Evolutionary conservation across 306 rosid species (phyloP).

Genomic region (Acacia acuminata): DNA sequence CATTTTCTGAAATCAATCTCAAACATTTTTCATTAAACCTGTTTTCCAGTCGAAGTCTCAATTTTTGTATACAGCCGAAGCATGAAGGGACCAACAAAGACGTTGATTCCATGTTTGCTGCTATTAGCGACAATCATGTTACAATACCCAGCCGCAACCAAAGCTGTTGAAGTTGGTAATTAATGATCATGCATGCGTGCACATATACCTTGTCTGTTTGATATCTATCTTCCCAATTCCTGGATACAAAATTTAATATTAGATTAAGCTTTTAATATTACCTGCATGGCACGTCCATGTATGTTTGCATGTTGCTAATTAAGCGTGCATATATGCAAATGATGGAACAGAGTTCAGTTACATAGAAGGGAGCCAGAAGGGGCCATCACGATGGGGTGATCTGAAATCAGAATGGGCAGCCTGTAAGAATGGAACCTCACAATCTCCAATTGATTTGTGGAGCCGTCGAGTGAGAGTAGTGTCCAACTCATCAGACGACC

Average conservation of each 20-base stretch:
- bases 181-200: background rate
- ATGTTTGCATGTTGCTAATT: background rate
- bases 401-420: conserved; percentile 53
- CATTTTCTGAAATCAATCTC: background rate
- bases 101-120: conserved; percentile 20
- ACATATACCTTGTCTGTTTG: background rate
- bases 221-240: background rate
- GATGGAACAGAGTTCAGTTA: conserved; percentile 41
- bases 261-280: background rate
- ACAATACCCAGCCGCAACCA: conserved; percentile 15
- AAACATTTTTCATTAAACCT: background rate
- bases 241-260: background rate
- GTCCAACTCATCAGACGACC: conserved; percentile 24
- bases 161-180: conserved; percentile 56
- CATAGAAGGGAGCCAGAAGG: conserved; percentile 42
- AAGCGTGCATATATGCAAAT: conserved; percentile 17
- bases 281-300: background rate
- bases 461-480: conserved; percentile 24
- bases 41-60: background rate
- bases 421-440: conserved; percentile 54
- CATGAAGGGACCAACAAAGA: conserved; percentile 41
- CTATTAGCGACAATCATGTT: conserved; percentile 26
- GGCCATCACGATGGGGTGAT: conserved; percentile 62
- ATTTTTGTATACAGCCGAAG: background rate
- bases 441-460: conserved; percentile 68